phyloP scores from a whole-genome alignment of 1,284 basidiomycete genomes.

The Ustilago vetiveriae region DNA sequence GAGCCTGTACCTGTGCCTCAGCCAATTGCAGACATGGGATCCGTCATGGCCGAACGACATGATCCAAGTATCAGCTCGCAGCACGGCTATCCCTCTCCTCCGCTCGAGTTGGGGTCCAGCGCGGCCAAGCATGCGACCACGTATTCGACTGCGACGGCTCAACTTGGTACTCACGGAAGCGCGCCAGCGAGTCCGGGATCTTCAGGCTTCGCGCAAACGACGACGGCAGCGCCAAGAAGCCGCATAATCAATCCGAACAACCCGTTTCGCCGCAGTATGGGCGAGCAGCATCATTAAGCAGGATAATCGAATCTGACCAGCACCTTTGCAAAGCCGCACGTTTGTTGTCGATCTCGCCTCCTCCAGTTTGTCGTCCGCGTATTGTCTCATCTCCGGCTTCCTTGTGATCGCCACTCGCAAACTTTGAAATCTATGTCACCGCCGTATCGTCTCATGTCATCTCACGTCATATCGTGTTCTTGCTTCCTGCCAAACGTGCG shows the following conservation, averaged over 20 bases:
- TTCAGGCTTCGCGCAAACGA: slow-evolving; percentile 13
- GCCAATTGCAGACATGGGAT: slow-evolving; percentile 30
- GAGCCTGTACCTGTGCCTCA: slow-evolving; percentile 40
- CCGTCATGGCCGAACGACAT: slow-evolving; percentile 18
- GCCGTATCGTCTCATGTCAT: no score
- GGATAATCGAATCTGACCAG: neutral
- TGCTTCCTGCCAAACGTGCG: no score
- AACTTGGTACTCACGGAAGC: slow-evolving; percentile 10
- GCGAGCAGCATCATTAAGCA: slow-evolving; percentile 26
- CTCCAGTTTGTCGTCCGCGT: no score
- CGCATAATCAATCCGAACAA: slow-evolving; percentile 53
- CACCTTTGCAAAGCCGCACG: neutral
- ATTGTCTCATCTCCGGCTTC: no score
- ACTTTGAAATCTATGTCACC: no score
- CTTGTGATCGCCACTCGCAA: no score
- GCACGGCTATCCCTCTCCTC: slow-evolving; percentile 41
- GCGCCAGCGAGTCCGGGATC: slow-evolving; percentile 22
- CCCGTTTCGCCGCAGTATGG: slow-evolving; percentile 50
- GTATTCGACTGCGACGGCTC: slow-evolving; percentile 25
- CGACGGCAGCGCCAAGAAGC: slow-evolving; percentile 12
- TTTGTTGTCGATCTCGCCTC: no score
- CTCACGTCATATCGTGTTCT: no score
- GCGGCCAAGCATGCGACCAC: slow-evolving; percentile 16
- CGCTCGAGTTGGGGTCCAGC: slow-evolving; percentile 13
- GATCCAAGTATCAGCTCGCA: slow-evolving; percentile 25